These are phyloP conservation scores for Dothidotthia symphoricarpi DNA, from an alignment of 2,329 filamentous ascomycete species.

Conservation along the genomic window DNA sequence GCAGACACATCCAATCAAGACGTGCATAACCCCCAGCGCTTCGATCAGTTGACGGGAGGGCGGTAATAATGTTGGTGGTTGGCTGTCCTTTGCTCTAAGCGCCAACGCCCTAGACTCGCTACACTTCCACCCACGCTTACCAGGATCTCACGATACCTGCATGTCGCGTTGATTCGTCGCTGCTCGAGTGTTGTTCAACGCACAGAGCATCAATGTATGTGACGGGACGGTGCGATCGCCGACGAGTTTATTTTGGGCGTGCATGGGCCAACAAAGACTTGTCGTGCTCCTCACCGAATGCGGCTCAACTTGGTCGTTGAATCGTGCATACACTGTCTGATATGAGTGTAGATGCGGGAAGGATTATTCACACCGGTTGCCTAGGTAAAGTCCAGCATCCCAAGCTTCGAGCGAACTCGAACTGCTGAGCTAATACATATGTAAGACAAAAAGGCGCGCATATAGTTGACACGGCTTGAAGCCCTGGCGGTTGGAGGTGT, in stretches of 20 bases:
- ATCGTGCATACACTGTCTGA: background rate
- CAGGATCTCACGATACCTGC: conserved; percentile 14
- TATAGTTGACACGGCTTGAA: no score
- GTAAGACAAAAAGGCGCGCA: no score
- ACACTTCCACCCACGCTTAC: conserved; percentile 23
- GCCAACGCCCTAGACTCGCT: conserved; percentile 34
- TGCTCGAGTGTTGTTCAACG: conserved; percentile 27
- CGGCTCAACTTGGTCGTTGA: conserved; percentile 13
- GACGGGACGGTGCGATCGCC: conserved; percentile 36
- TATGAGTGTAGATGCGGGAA: no score
- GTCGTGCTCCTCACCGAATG: conserved; percentile 10
- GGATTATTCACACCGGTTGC: background rate
- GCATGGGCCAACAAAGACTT: conserved; percentile 1
- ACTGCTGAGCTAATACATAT: no score
- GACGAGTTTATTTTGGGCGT: conserved; percentile 36
- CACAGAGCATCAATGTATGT: conserved; percentile 34
- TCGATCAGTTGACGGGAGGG: conserved; percentile 26
- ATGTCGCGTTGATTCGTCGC: conserved; percentile 27
- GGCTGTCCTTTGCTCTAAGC: conserved; percentile 35
- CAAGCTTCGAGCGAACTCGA: background rate
- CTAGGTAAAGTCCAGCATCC: background rate
- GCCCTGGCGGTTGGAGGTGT: no score
- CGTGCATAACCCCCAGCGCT: conserved; percentile 33
- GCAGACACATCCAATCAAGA: conserved; percentile 33
- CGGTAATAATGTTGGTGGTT: conserved; percentile 41